Evolutionary conservation across 2,329 filamentous ascomycete genomes (phyloP).

Genomic region (Ambrosiella cleistominuta): DNA sequence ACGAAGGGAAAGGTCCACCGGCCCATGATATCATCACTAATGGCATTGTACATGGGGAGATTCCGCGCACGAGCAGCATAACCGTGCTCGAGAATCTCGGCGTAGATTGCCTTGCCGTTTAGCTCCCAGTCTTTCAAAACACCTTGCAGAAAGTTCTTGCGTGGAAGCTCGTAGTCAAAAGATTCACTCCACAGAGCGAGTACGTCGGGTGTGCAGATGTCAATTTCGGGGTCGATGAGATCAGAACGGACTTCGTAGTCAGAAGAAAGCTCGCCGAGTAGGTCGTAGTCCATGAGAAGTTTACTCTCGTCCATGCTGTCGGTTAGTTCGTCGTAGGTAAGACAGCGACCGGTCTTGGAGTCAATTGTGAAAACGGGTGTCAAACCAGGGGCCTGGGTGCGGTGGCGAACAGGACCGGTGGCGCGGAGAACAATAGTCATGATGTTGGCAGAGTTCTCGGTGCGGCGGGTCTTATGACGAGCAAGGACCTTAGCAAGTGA

Average conservation of each 20-base stretch:
- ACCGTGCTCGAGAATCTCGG: conserved; percentile 63
- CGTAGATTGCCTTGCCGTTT: conserved; percentile 92
- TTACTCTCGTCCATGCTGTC: conserved; percentile 47
- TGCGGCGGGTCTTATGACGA: conserved; percentile 62
- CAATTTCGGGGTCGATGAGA: conserved; percentile 83
- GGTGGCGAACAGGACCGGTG: conserved; percentile 51
- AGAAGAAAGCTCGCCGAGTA: conserved; percentile 49
- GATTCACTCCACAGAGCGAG: conserved; percentile 92
- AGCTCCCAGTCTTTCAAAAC: conserved; percentile 93
- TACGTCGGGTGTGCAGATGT: conserved; percentile 94
- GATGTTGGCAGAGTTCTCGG: conserved; percentile 80
- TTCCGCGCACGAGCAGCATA: conserved; percentile 79
- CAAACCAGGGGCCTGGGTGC: conserved; percentile 58
- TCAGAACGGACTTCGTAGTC: conserved; percentile 76
- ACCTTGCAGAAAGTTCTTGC: conserved; percentile 76
- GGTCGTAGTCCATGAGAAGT: conserved; percentile 57
- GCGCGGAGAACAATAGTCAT: conserved; percentile 90
- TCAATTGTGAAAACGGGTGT: conserved; percentile 79
- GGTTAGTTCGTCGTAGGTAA: conserved; percentile 88
- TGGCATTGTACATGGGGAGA: conserved; percentile 73
- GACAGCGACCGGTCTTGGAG: conserved; percentile 56
- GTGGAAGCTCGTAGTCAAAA: conserved; percentile 85
- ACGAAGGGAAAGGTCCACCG: conserved; percentile 80
- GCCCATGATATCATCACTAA: conserved; percentile 70
- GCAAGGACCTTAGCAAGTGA: conserved; percentile 63